phyloP scores from a whole-genome alignment of 1,284 basidiomycete species.

The Cutaneotrichosporon dermatis region DNA sequence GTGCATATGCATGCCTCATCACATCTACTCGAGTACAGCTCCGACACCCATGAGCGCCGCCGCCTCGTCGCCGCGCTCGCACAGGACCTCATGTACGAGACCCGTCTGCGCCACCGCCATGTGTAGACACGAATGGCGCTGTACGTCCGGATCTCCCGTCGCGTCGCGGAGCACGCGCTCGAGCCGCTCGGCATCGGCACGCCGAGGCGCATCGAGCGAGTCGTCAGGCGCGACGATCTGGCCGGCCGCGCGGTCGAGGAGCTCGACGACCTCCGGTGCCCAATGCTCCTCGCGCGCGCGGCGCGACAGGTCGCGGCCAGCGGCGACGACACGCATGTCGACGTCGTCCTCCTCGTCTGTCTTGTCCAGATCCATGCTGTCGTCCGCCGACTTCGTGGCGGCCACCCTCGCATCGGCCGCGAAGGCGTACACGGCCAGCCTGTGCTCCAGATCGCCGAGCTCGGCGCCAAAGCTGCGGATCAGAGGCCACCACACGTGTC shows the following conservation, averaged over 20 bases:
- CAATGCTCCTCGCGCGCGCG: slow-evolving; percentile 5
- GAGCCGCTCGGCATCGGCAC: slow-evolving; percentile 6
- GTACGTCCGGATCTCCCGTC: slow-evolving; percentile 5
- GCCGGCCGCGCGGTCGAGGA: slow-evolving; percentile 6
- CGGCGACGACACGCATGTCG: neutral
- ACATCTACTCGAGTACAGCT: slow-evolving; percentile 2
- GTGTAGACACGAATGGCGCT: slow-evolving; percentile 7
- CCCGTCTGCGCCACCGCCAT: slow-evolving; percentile 17
- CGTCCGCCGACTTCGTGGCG: neutral
- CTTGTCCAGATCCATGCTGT: neutral
- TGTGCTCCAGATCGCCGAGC: neutral
- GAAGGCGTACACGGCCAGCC: slow-evolving; percentile 8
- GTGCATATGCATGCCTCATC: neutral
- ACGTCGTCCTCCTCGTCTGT: neutral
- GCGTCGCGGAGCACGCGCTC: slow-evolving; percentile 5
- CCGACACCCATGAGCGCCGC: slow-evolving; percentile 12
- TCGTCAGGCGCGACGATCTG: slow-evolving; percentile 4
- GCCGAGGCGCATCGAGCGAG: neutral
- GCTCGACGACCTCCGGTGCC: slow-evolving; percentile 1
- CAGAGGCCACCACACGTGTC: neutral
- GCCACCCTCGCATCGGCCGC: neutral
- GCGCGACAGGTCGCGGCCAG: slow-evolving; percentile 5
- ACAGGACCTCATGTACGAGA: slow-evolving; percentile 14
- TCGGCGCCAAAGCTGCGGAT: neutral
- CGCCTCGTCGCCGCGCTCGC: slow-evolving; percentile 10